Percentiles rank a stretch among this genome's conserved stretches.
Evolutionary conservation across 2,329 filamentous ascomycete species (phyloP).

Genomic region (Fusarium marasasianum): DNA sequence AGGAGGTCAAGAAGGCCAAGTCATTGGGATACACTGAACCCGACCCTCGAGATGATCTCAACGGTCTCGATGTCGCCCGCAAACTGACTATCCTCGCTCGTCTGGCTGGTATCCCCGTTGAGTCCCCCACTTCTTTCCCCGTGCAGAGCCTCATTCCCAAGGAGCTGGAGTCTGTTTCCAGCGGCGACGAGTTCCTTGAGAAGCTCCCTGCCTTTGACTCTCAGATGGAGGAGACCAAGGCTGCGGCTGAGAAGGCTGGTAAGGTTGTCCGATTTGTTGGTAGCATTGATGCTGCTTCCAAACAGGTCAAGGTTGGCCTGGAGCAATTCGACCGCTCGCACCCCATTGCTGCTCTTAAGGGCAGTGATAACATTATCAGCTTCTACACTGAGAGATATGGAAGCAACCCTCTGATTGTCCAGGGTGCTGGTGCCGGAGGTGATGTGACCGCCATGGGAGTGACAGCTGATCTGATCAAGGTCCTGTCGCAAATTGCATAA

Average conservation of each 20-base stretch:
- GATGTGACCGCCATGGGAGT: slow-evolving; percentile 99
- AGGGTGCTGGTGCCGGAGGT: slow-evolving; percentile 92
- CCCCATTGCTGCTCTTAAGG: slow-evolving; percentile 93
- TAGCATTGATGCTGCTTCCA: slow-evolving; percentile 84
- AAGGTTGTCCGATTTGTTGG: slow-evolving; percentile 96
- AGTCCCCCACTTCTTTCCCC: slow-evolving; percentile 87
- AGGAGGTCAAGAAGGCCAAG: slow-evolving; percentile 92
- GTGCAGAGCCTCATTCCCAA: slow-evolving; percentile 93
- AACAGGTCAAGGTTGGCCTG: slow-evolving; percentile 89
- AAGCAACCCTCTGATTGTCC: slow-evolving; percentile 88
- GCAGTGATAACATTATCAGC: slow-evolving; percentile 98
- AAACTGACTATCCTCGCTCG: slow-evolving; percentile 96
- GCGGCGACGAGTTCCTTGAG: slow-evolving; percentile 86
- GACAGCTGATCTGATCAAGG: slow-evolving; percentile 91
- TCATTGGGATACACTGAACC: slow-evolving; percentile 92
- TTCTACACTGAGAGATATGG: slow-evolving; percentile 98
- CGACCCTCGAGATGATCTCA: slow-evolving; percentile 86
- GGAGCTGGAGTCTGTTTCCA: slow-evolving; percentile 79
- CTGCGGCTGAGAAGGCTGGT: slow-evolving; percentile 83
- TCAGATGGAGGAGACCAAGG: slow-evolving; percentile 90
- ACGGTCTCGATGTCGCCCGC: slow-evolving; percentile 89
- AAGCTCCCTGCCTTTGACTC: slow-evolving; percentile 83
- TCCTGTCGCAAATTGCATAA: slow-evolving; percentile 74
- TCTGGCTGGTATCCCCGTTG: slow-evolving; percentile 81
- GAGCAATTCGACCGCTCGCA: slow-evolving; percentile 89